phyloP scores from a whole-genome alignment of 148 eudicot genomes.

The Rhododendron mucronatum region DNA sequence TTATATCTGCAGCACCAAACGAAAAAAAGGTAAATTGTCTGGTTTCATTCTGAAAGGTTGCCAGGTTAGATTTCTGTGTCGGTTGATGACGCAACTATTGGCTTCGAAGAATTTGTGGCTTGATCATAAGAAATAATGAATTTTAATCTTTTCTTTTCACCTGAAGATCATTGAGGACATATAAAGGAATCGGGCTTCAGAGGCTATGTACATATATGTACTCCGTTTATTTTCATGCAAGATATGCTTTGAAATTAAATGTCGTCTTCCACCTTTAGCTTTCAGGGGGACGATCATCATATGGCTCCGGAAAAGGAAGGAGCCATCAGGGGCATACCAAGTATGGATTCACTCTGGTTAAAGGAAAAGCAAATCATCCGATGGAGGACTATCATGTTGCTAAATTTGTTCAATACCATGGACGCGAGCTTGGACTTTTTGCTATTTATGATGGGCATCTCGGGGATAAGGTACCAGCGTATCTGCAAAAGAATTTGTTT shows the following conservation, averaged over 20 bases:
- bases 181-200: neutral
- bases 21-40: neutral
- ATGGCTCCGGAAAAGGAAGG: slow-evolving; percentile 55
- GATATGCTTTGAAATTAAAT: neutral
- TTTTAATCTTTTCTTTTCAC: neutral
- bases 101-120: neutral
- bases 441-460: slow-evolving; percentile 81
- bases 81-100: neutral
- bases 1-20: neutral
- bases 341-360: slow-evolving; percentile 56
- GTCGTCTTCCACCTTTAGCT: slow-evolving; percentile 19
- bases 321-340: slow-evolving; percentile 41
- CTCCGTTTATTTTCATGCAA: neutral
- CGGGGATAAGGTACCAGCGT: slow-evolving; percentile 68
- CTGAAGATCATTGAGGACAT: neutral
- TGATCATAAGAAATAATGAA: neutral
- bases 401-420: slow-evolving; percentile 39
- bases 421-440: slow-evolving; percentile 72
- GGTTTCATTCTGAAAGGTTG: neutral
- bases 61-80: neutral
- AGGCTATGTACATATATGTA: neutral
- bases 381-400: slow-evolving; percentile 84
- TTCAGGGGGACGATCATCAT: slow-evolving; percentile 45
- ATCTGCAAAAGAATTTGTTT: slow-evolving; percentile 66
- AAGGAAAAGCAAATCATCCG: slow-evolving; percentile 71